These are phyloP conservation scores for Tanacetum coccineum DNA, from an alignment of 129 eudicot species.

Conservation along the genomic window DNA sequence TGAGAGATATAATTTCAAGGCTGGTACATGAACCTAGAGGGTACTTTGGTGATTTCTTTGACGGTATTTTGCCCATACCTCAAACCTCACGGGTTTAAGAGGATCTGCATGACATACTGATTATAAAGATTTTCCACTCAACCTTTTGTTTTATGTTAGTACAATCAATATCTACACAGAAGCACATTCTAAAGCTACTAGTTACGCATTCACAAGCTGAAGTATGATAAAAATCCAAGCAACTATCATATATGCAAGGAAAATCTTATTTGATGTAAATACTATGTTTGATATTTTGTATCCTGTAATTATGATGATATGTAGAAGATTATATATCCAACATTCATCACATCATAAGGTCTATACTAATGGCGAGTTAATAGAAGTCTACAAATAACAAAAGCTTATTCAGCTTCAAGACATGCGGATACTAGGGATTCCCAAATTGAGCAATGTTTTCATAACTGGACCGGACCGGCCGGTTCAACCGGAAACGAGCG, in stretches of 20 bases:
- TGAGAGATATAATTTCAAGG: constrained; percentile 90
- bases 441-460: neutral
- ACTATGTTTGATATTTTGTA: too few relatives aligned
- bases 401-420: neutral
- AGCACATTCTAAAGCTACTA: neutral
- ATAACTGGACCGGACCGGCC: too few relatives aligned
- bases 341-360: neutral
- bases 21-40: constrained; percentile 93
- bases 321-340: neutral
- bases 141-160: neutral
- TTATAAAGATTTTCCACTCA: neutral
- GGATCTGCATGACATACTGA: neutral
- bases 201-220: neutral
- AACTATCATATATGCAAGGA: neutral
- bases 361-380: neutral
- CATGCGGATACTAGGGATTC: constrained; percentile 4
- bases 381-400: constrained; percentile 1
- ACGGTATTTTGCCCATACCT: constrained; percentile 87
- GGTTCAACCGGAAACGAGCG: too few relatives aligned
- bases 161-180: neutral
- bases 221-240: neutral
- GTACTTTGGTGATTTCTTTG: constrained; percentile 93
- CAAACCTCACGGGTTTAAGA: constrained; percentile 64
- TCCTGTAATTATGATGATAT: too few relatives aligned
- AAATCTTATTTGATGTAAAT: neutral